These are phyloP conservation scores for Neopestalotiopsis clavispora DNA, from an alignment of 2,329 filamentous ascomycete species.

Conservation along the genomic window DNA sequence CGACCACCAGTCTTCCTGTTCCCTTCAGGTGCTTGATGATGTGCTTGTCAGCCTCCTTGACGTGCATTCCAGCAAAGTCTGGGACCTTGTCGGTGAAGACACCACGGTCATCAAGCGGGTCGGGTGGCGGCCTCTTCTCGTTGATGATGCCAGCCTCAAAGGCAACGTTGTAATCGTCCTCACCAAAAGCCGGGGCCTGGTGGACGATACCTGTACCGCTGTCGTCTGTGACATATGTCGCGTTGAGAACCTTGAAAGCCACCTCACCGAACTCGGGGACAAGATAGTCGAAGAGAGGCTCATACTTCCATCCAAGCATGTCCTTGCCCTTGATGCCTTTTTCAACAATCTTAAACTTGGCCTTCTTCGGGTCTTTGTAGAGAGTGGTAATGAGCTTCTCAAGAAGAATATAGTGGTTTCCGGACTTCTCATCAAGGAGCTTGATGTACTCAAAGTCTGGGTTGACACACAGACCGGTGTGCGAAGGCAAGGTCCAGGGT, in stretches of 20 bases:
- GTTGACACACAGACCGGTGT: constrained; percentile 77
- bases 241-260: constrained; percentile 82
- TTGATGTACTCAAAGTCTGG: constrained; percentile 88
- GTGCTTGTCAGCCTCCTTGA: constrained; percentile 89
- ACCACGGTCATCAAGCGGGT: constrained; percentile 86
- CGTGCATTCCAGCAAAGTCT: constrained; percentile 85
- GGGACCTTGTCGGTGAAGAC: constrained; percentile 77
- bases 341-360: constrained; percentile 83
- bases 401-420: constrained; percentile 83
- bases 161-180: constrained; percentile 91
- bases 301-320: constrained; percentile 87
- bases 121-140: constrained; percentile 79
- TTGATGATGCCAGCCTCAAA: constrained; percentile 77
- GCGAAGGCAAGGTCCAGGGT: constrained; percentile 82
- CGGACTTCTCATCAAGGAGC: constrained; percentile 80
- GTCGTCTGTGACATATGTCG: constrained; percentile 84
- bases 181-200: constrained; percentile 90
- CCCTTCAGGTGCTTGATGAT: constrained; percentile 90
- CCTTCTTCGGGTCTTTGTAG: constrained; percentile 96
- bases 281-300: constrained; percentile 89
- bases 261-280: constrained; percentile 85
- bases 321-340: constrained; percentile 77
- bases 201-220: constrained; percentile 95
- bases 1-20: constrained; percentile 77
- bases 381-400: constrained; percentile 81